Conservation (phyloP, 169 alveolate genomes). For the Plasmodium chabaudi region DNA sequence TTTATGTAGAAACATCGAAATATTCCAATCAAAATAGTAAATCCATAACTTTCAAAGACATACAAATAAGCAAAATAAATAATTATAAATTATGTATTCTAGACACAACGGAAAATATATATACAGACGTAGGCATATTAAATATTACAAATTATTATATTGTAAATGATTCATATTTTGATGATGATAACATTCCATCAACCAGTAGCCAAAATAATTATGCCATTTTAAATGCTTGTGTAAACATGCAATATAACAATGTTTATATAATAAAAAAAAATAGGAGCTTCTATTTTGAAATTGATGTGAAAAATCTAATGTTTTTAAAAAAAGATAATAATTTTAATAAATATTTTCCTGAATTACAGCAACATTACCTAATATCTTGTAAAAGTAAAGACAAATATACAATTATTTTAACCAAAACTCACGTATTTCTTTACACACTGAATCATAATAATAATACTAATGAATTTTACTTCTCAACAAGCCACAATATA, state of each 20-base stretch:
- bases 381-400: conserved; percentile 64
- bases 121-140: conserved; percentile 49
- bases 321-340: conserved; percentile 17
- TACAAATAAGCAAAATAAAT: conserved; percentile 22
- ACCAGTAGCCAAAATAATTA: conserved; percentile 18
- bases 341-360: conserved; percentile 23
- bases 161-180: conserved; percentile 50
- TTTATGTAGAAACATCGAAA: conserved; percentile 20
- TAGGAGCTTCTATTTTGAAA: conserved; percentile 23
- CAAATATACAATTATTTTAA: conserved; percentile 46
- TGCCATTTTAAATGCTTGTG: conserved; percentile 29
- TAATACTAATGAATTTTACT: conserved; percentile 14
- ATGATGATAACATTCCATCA: conserved; percentile 15
- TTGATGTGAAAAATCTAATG: conserved; percentile 10
- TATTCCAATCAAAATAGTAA: conserved; percentile 6
- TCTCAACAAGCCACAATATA: conserved; percentile 63
- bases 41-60: conserved; percentile 31
- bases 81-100: conserved; percentile 47
- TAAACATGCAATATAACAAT: conserved; percentile 4
- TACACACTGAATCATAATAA: conserved; percentile 5
- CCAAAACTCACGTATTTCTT: conserved; percentile 47
- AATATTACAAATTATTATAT: conserved; percentile 69
- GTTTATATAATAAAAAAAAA: conserved; percentile 37
- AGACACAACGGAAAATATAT: conserved; percentile 21
- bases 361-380: conserved; percentile 32